These are phyloP conservation scores for Ogataea salicorniae DNA, from an alignment of 805 yeast species.

Conservation along the genomic window DNA sequence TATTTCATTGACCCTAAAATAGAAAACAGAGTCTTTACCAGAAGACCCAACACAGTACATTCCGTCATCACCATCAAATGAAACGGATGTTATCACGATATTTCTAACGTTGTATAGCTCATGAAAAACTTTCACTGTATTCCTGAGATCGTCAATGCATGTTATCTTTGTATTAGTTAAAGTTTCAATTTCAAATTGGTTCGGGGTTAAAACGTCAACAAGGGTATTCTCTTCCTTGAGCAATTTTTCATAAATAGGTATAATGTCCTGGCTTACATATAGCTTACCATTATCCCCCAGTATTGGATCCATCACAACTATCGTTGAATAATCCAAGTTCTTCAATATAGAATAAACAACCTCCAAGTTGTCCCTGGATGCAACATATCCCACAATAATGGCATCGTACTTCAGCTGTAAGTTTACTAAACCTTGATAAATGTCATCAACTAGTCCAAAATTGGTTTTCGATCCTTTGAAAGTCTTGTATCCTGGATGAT, in stretches of 20 bases:
- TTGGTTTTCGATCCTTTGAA: conserved; percentile 54
- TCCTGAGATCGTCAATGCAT: conserved; percentile 32
- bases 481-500: conserved; percentile 84
- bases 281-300: conserved; percentile 84
- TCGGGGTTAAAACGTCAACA: conserved; percentile 59
- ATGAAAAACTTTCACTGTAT: conserved; percentile 39
- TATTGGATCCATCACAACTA: conserved; percentile 84
- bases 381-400: conserved; percentile 75
- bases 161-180: conserved; percentile 44
- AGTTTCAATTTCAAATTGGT: conserved; percentile 68
- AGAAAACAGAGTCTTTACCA: conserved; percentile 22
- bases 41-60: conserved; percentile 41
- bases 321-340: conserved; percentile 24
- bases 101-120: conserved; percentile 39
- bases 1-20: conserved; percentile 42
- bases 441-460: conserved; percentile 40
- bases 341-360: conserved; percentile 35
- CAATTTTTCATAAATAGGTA: conserved; percentile 48
- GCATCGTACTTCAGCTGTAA: conserved; percentile 54
- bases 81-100: conserved; percentile 57
- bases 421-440: conserved; percentile 51
- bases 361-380: conserved; percentile 51
- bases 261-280: conserved; percentile 60
- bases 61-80: conserved; percentile 20
- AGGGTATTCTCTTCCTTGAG: conserved; percentile 31